phyloP scores from a whole-genome alignment of 208 protist genomes.

The Wallacemonas rigidus region DNA sequence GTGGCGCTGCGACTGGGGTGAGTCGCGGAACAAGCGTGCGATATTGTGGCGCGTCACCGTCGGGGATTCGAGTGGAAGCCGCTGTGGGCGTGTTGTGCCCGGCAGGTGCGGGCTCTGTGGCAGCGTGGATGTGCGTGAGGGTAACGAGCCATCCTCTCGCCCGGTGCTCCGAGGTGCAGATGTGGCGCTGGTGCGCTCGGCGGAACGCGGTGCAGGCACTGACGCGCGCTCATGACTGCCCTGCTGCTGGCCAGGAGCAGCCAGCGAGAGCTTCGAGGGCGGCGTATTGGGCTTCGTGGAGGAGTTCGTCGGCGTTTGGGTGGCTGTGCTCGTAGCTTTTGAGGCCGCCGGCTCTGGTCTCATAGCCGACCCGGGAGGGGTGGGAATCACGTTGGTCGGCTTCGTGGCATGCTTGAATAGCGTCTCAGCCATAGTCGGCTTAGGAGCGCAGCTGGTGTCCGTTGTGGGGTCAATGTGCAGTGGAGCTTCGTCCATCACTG shows the following conservation, averaged over 20 bases:
- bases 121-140: background rate
- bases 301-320: background rate
- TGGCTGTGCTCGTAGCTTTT: background rate
- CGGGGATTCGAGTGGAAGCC: slow-evolving; percentile 38
- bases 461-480: slow-evolving; percentile 2
- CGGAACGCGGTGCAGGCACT: slow-evolving; percentile 12
- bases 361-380: background rate
- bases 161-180: background rate
- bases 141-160: background rate
- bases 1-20: slow-evolving; percentile 40
- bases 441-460: background rate
- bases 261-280: background rate
- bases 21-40: slow-evolving; percentile 54
- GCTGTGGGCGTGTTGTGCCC: slow-evolving; percentile 25
- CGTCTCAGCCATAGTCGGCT: slow-evolving; percentile 17
- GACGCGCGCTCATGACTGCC: slow-evolving; percentile 18
- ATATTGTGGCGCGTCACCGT: slow-evolving; percentile 45
- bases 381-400: background rate
- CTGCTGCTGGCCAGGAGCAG: slow-evolving; percentile 12
- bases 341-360: background rate
- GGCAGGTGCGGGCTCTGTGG: slow-evolving; percentile 21
- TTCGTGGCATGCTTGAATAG: slow-evolving; percentile 9
- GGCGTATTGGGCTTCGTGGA: slow-evolving; percentile 24
- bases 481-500: background rate
- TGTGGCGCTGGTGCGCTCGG: slow-evolving; percentile 5